phyloP scores from a whole-genome alignment of 768 basidiomycete genomes.

The Lyophyllum atratum region DNA sequence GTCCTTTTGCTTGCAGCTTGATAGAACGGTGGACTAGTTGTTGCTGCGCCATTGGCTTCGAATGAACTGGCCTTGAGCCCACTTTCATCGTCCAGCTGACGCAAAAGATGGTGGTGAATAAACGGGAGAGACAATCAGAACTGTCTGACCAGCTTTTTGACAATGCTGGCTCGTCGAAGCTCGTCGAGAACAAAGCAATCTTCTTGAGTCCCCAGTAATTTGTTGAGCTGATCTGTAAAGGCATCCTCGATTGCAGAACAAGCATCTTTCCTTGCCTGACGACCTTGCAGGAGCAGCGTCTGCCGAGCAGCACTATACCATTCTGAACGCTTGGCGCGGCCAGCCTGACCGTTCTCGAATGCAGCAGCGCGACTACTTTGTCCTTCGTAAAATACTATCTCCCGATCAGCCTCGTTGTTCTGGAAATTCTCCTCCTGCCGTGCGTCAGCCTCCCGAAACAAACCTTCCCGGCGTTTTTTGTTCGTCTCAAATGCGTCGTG shows the following conservation, averaged over 20 bases:
- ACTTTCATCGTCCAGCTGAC: background rate
- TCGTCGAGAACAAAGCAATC: background rate
- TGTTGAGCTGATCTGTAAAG: conserved; percentile 3
- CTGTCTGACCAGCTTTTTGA: background rate
- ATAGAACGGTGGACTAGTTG: background rate
- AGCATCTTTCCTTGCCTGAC: background rate
- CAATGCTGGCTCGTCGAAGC: background rate
- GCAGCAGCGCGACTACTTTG: background rate
- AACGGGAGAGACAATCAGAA: background rate
- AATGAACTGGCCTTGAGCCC: background rate
- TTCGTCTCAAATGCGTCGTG: background rate
- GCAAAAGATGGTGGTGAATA: background rate
- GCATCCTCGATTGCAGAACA: background rate
- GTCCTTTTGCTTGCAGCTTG: background rate
- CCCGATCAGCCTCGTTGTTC: conserved; percentile 1
- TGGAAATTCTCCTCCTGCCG: conserved; percentile 1
- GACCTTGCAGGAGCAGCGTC: background rate
- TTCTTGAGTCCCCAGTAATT: background rate
- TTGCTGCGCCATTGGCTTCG: background rate
- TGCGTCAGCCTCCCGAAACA: background rate
- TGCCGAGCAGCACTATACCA: background rate
- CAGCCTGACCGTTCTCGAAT: background rate
- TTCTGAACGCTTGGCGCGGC: background rate
- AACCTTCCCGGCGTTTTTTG: background rate
- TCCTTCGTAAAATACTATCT: background rate